Evolutionary conservation across 1,284 basidiomycete species (phyloP).

Genomic region (Boletus smithii): DNA sequence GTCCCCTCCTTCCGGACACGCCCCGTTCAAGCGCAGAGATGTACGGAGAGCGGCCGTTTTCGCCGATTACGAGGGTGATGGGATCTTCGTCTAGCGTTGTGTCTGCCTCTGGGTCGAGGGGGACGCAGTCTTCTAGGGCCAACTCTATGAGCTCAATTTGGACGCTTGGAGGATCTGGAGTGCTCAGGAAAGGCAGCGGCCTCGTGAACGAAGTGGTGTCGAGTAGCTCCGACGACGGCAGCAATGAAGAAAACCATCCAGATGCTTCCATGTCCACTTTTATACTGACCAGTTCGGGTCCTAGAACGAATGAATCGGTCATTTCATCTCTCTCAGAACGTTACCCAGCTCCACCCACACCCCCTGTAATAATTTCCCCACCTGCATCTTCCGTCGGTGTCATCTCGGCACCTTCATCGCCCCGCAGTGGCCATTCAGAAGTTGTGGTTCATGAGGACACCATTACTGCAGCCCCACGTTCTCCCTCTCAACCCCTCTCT

Average conservation of each 20-base stretch:
- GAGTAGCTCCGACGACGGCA: not conserved
- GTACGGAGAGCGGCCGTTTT: conserved; percentile 30
- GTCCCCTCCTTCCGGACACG: conserved; percentile 32
- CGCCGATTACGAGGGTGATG: conserved; percentile 26
- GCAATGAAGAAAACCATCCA: conserved; percentile 2
- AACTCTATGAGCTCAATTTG: conserved; percentile 18
- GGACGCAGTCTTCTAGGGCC: conserved; percentile 10
- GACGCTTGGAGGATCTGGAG: conserved; percentile 12
- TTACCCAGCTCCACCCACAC: conserved; percentile 31
- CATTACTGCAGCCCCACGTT: no score
- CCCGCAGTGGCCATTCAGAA: conserved; percentile 18
- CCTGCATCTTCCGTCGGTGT: conserved; percentile 22
- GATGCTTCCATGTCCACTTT: conserved; percentile 2
- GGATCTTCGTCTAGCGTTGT: conserved; percentile 8
- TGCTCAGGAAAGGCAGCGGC: conserved; percentile 17
- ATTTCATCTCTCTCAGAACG: conserved; percentile 33
- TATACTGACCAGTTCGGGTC: not conserved
- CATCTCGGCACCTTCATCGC: conserved; percentile 28
- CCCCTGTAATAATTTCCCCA: conserved; percentile 29
- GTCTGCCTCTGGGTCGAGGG: conserved; percentile 7
- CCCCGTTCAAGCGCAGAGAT: conserved; percentile 31
- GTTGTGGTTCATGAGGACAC: not conserved
- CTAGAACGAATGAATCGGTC: conserved; percentile 9
- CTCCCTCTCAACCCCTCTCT: not conserved
- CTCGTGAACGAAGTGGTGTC: conserved; percentile 21